Conservation (phyloP, 805 yeast genomes). For the Priceomyces medius region DNA sequence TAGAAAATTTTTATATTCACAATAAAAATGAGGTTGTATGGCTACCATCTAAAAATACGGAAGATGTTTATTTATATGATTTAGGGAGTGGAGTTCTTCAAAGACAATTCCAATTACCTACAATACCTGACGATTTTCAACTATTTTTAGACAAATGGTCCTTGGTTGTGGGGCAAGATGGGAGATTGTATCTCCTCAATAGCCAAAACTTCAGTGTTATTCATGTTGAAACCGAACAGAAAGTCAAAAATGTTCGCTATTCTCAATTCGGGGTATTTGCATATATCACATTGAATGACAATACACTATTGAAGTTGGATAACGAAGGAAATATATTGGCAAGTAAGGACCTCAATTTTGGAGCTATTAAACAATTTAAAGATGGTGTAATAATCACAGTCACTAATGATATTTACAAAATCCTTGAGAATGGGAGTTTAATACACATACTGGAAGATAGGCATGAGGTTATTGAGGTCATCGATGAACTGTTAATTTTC, state of each 20-base stretch:
- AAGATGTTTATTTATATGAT: constrained; percentile 12
- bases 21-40: constrained; percentile 11
- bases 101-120: constrained; percentile 7
- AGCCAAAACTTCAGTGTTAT: constrained; percentile 1
- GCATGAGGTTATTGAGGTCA: background rate
- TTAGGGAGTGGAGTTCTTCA: constrained; percentile 13
- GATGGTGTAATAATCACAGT: constrained; percentile 10
- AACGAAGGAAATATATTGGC: constrained; percentile 4
- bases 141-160: constrained; percentile 14
- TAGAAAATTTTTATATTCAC: constrained; percentile 9
- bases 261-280: constrained; percentile 13
- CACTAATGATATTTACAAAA: constrained; percentile 11
- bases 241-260: constrained; percentile 2
- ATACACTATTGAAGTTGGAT: constrained; percentile 9
- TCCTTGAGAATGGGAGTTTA: background rate
- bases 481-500: background rate
- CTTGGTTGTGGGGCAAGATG: constrained; percentile 12
- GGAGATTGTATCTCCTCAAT: constrained; percentile 10
- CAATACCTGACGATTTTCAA: constrained; percentile 8
- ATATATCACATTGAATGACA: constrained; percentile 11
- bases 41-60: constrained; percentile 11
- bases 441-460: background rate
- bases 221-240: background rate
- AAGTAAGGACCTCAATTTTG: constrained; percentile 10
- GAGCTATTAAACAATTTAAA: constrained; percentile 10